phyloP scores from a whole-genome alignment of 2,329 filamentous ascomycete genomes.

The Colletotrichum theobromicola region DNA sequence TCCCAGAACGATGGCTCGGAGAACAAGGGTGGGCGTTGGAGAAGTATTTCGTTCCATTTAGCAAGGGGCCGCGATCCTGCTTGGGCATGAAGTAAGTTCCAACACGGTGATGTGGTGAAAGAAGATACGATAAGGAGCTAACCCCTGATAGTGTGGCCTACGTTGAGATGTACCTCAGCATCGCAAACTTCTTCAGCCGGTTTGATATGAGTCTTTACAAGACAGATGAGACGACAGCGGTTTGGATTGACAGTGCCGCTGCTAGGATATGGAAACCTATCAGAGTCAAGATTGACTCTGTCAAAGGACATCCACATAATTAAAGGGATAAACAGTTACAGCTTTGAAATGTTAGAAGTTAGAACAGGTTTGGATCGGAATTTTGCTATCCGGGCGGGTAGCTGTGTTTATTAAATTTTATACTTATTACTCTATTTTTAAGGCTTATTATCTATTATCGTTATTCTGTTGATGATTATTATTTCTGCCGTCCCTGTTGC shows the following conservation, averaged over 20 bases:
- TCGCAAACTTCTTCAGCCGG: background rate
- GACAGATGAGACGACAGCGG: background rate
- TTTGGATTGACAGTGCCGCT: background rate
- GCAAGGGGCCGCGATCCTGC: background rate
- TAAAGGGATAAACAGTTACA: too few relatives aligned
- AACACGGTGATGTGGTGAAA: too few relatives aligned
- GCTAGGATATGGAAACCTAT: background rate
- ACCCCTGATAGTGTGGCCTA: background rate
- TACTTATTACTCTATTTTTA: too few relatives aligned
- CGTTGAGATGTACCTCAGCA: background rate
- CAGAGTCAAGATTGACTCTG: background rate
- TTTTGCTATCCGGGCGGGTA: too few relatives aligned
- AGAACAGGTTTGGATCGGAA: too few relatives aligned
- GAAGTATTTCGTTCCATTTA: background rate
- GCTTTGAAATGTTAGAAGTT: too few relatives aligned
- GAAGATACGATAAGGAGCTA: background rate
- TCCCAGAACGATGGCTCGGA: background rate
- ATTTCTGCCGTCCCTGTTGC: too few relatives aligned
- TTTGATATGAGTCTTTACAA: background rate
- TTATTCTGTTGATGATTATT: too few relatives aligned
- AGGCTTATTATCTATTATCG: too few relatives aligned
- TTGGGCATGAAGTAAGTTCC: background rate
- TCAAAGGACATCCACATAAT: background rate
- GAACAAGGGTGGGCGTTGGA: background rate
- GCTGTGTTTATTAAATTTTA: too few relatives aligned